Percentiles rank a stretch among this genome's conserved stretches.
These are phyloP conservation scores for Nothopassalora personata DNA, from an alignment of 2,329 filamentous ascomycete genomes.

Conservation along the genomic window DNA sequence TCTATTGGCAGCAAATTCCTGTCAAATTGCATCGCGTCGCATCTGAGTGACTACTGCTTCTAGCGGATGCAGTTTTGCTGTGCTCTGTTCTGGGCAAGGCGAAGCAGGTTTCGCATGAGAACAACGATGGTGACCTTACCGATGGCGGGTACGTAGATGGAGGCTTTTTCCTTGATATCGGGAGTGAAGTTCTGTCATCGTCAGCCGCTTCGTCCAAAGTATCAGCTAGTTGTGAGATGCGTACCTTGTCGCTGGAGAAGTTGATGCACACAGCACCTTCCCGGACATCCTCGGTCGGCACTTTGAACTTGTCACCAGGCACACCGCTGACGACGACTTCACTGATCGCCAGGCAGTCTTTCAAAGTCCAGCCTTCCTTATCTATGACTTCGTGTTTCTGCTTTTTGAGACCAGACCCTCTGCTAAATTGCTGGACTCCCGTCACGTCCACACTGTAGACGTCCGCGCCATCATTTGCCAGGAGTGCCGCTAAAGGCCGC, in stretches of 20 bases:
- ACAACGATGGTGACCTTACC: constrained; percentile 97
- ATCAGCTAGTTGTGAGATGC: constrained; percentile 4
- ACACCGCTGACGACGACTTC: constrained; percentile 95
- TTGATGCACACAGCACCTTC: constrained; percentile 98
- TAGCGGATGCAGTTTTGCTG: constrained; percentile 5
- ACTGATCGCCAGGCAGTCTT: constrained; percentile 77
- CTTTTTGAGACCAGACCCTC: constrained; percentile 81
- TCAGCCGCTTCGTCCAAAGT: too few species aligned
- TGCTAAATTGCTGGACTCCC: constrained; percentile 85
- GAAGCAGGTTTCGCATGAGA: constrained; percentile 76
- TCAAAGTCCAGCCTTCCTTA: constrained; percentile 70
- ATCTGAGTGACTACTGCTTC: too few species aligned
- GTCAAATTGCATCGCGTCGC: too few species aligned
- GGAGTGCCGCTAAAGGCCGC: constrained; percentile 79
- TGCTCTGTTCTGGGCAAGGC: constrained; percentile 36
- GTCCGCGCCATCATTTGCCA: constrained; percentile 92
- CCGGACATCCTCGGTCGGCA: constrained; percentile 73
- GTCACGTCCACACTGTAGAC: constrained; percentile 94
- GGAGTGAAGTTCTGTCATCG: constrained; percentile 69
- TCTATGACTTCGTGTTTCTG: constrained; percentile 81
- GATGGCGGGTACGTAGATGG: constrained; percentile 93
- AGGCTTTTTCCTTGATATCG: constrained; percentile 88
- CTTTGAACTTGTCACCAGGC: constrained; percentile 81
- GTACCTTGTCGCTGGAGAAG: constrained; percentile 81
- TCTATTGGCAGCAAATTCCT: too few species aligned